Evolutionary conservation across 2,329 filamentous ascomycete species (phyloP).

Genomic region (Fusarium sulawesiense): DNA sequence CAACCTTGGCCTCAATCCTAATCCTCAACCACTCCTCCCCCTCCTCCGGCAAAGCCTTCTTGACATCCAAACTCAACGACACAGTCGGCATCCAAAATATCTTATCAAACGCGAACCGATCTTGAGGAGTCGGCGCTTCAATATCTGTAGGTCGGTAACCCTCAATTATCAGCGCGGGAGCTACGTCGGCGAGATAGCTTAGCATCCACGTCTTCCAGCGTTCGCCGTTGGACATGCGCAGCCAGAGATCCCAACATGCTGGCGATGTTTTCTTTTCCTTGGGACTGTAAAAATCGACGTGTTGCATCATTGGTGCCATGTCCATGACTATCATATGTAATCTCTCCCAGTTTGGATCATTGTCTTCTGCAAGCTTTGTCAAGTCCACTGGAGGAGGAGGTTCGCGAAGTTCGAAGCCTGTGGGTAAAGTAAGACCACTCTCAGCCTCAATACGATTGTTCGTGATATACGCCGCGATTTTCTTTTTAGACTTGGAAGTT

Average conservation of each 20-base stretch:
- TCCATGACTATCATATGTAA: slow-evolving; percentile 33
- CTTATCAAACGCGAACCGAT: slow-evolving; percentile 43
- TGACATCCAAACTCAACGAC: slow-evolving; percentile 79
- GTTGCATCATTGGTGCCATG: slow-evolving; percentile 43
- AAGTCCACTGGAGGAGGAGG: slow-evolving; percentile 37
- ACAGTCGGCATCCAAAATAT: slow-evolving; percentile 81
- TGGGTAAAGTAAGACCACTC: slow-evolving; percentile 47
- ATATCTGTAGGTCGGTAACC: slow-evolving; percentile 51
- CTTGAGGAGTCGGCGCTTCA: slow-evolving; percentile 34
- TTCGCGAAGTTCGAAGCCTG: slow-evolving; percentile 40
- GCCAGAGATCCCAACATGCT: slow-evolving; percentile 61
- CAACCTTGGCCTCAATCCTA: slow-evolving; percentile 71
- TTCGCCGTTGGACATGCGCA: slow-evolving; percentile 68
- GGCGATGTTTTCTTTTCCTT: slow-evolving; percentile 9
- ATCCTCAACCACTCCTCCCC: slow-evolving; percentile 80
- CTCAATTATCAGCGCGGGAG: slow-evolving; percentile 75
- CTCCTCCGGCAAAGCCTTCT: slow-evolving; percentile 73
- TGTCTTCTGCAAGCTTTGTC: not conserved
- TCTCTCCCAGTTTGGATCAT: slow-evolving; percentile 36
- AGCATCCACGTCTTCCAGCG: slow-evolving; percentile 73
- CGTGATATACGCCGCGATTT: slow-evolving; percentile 55
- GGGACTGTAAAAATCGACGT: slow-evolving; percentile 49
- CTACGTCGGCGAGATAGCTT: slow-evolving; percentile 72
- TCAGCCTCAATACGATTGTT: slow-evolving; percentile 47
- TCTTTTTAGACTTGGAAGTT: slow-evolving; percentile 46